These are phyloP conservation scores for Vaccinium darrowii DNA, from an alignment of 148 eudicot genomes.

Conservation along the genomic window DNA sequence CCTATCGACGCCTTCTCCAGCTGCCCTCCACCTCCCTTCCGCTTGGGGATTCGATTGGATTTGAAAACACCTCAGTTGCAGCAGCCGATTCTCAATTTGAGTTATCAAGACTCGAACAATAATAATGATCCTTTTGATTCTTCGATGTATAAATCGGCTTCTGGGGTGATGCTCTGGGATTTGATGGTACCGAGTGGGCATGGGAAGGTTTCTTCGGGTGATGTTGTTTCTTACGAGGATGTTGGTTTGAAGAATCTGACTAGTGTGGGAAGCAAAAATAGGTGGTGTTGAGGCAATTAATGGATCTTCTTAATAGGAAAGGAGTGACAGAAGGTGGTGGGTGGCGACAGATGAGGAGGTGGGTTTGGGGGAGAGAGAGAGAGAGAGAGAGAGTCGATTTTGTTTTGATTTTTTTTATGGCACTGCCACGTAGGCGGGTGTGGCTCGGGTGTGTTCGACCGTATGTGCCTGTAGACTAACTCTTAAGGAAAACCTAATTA, in stretches of 20 bases:
- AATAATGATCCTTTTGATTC: background rate
- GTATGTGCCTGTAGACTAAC: no score
- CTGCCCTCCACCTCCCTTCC: conserved; percentile 44
- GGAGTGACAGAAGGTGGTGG: background rate
- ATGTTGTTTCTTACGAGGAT: conserved; percentile 30
- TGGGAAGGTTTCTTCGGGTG: conserved; percentile 19
- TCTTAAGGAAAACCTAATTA: no score
- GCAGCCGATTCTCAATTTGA: background rate
- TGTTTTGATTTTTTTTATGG: no score
- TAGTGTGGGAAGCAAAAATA: conserved; percentile 39
- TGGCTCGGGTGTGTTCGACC: no score
- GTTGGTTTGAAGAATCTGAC: background rate
- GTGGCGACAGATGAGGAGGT: no score
- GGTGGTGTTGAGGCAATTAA: conserved; percentile 50
- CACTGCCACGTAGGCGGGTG: no score
- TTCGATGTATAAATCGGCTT: background rate
- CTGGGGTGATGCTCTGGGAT: conserved; percentile 5
- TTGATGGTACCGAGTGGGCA: conserved; percentile 11
- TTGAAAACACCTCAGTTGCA: background rate
- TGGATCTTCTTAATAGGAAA: conserved; percentile 28
- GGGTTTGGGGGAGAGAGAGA: background rate
- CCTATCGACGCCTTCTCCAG: conserved; percentile 55
- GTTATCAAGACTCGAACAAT: background rate
- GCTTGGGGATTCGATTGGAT: conserved; percentile 46
- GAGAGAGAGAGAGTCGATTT: no score